These are phyloP conservation scores for Cladorrhinum samala DNA, from an alignment of 495 filamentous ascomycete genomes.

Conservation along the genomic window DNA sequence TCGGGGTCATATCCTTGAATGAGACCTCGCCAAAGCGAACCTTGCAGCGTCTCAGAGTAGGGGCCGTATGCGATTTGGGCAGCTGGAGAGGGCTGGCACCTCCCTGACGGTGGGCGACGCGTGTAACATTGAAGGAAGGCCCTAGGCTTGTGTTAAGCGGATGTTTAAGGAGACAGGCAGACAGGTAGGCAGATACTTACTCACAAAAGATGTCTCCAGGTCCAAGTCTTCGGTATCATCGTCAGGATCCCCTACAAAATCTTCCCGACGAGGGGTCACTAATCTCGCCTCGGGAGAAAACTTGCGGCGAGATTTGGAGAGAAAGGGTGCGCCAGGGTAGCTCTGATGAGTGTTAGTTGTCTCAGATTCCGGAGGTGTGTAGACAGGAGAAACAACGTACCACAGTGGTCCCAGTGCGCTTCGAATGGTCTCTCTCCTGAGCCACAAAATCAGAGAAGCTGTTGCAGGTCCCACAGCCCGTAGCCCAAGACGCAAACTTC, in stretches of 20 bases:
- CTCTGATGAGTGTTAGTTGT: background rate
- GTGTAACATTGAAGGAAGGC: background rate
- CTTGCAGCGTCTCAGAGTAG: background rate
- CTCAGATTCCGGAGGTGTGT: background rate
- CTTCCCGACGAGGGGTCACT: too few relatives aligned
- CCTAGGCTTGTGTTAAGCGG: background rate
- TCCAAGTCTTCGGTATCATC: too few relatives aligned
- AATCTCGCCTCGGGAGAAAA: background rate
- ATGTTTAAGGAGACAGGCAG: background rate
- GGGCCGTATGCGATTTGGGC: background rate
- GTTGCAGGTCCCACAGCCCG: background rate
- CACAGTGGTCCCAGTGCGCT: background rate
- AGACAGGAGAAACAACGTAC: background rate
- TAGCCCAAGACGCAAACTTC: background rate
- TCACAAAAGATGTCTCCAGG: too few relatives aligned
- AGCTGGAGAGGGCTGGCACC: background rate
- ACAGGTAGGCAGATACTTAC: too few relatives aligned
- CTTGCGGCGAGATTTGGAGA: background rate
- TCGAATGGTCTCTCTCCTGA: background rate
- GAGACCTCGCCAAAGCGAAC: background rate
- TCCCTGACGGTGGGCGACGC: background rate
- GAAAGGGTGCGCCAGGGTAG: background rate
- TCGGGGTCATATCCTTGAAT: background rate
- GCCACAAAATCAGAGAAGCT: background rate
- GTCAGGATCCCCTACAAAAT: background rate